Base-by-base conservation (phyloP, 139 green algal species). In the Chlorella sp. region DNA sequence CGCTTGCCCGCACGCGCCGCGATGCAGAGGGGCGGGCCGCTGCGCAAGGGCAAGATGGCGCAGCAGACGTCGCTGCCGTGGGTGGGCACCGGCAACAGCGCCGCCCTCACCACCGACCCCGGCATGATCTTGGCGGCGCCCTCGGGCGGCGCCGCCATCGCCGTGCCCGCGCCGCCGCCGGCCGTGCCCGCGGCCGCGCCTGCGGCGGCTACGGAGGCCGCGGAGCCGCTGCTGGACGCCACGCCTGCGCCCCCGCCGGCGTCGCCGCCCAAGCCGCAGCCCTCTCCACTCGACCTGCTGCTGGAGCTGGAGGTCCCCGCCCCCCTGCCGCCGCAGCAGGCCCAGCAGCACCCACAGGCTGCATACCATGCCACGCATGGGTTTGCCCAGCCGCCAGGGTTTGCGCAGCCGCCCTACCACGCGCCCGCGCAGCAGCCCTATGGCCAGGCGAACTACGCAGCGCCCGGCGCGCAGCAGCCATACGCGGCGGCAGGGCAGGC, bases 1-100 rank as follows among this genome's bases (percentile, higher is more conserved):
- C 14, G 17, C 14, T 55, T 55, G 14, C 14, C 46, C 27, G 17
- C 33, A 48, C 33, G 29, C 5, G 11, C 29, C 40, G 5, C 14
- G 15, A 6, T 65, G 67, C 79, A 85, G 74, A 76, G 56, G 63
- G 75, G 71, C 15, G 59, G 71, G 31, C 85, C 85, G 3, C 72
- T 90, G 65, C 79, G 85, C 31, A 80, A 76, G 59, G 85, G 85
- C 46, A 78, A 56, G 50, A 66, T 80, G 69, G 50, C 70, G 61
- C 50, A 72, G 40, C 5, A 27, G 27, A 65, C 58, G 27, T 55
- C 43, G 41, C 23, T 66, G 33, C 55, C 40, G 36, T 25, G 11
- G n/a, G 35, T 40, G n/a, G n/a, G 50, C 48, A 36, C n/a, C 38
- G n/a, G 14, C 59, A 21, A 42, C 45, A 15, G 41, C 23, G 27